These are phyloP conservation scores for Lecanosticta acicola DNA, from an alignment of 2,329 filamentous ascomycete genomes.

Conservation along the genomic window DNA sequence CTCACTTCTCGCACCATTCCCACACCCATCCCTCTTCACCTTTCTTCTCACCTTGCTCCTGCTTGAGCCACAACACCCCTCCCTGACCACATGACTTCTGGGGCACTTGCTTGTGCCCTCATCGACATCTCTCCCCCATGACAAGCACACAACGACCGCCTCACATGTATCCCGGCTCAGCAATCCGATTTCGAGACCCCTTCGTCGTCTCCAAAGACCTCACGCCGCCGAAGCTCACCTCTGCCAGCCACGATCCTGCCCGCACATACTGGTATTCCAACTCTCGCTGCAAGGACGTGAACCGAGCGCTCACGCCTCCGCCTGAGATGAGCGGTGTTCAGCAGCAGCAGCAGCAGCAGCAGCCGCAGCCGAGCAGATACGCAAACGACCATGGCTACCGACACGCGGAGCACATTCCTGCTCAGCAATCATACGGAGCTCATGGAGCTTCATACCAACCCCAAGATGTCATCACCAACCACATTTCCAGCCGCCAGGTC, in stretches of 20 bases:
- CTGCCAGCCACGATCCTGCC: conserved; percentile 13
- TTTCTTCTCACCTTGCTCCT: conserved; percentile 8
- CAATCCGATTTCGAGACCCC: conserved; percentile 32
- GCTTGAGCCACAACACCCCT: conserved; percentile 9
- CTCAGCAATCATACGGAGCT: conserved; percentile 21
- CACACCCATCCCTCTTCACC: conserved; percentile 7
- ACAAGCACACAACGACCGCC: conserved; percentile 21
- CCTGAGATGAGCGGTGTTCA: conserved; percentile 33
- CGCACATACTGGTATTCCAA: conserved; percentile 17
- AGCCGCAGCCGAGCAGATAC: conserved; percentile 19
- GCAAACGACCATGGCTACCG: conserved; percentile 26
- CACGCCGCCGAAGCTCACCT: conserved; percentile 10
- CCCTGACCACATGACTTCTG: conserved; percentile 11
- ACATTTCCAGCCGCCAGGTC: conserved; percentile 9
- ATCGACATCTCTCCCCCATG: conserved; percentile 20
- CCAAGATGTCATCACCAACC: conserved; percentile 11
- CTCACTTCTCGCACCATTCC: conserved; percentile 7
- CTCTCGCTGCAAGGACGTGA: conserved; percentile 15
- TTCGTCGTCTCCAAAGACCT: conserved; percentile 28
- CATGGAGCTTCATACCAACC: conserved; percentile 17
- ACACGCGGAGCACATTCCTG: conserved; percentile 19
- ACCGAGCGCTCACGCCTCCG: conserved; percentile 31
- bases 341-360: conserved; percentile 18
- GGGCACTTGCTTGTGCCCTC: conserved; percentile 10
- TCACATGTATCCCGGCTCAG: conserved; percentile 32